Conservation (phyloP, 2,329 filamentous ascomycete species). For the Clarireedia paspali region DNA sequence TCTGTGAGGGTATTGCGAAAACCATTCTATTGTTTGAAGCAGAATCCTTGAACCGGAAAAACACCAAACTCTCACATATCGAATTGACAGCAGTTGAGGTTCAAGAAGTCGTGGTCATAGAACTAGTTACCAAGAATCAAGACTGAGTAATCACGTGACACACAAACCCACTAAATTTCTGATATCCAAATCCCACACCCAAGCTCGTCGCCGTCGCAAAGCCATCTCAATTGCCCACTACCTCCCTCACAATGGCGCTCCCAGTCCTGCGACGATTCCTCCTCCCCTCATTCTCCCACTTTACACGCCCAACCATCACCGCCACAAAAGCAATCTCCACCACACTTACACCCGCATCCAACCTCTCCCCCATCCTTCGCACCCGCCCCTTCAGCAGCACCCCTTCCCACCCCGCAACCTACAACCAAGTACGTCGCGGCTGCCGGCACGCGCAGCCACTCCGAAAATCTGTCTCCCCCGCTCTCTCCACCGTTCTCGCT, state of each 20-base stretch:
- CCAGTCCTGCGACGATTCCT: constrained; percentile 22
- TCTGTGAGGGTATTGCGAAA: no score
- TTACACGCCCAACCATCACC: neutral
- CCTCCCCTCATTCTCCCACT: constrained; percentile 12
- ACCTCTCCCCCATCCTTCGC: constrained; percentile 26
- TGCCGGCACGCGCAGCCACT: constrained; percentile 73
- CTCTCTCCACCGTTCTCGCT: constrained; percentile 58
- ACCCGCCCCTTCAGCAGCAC: constrained; percentile 20
- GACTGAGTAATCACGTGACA: no score
- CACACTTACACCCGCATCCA: constrained; percentile 15
- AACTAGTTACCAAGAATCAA: no score
- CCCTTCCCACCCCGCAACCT: neutral
- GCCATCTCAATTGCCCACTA: neutral
- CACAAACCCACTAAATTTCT: no score
- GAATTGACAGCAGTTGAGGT: neutral
- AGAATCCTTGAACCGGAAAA: no score
- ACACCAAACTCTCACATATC: no score
- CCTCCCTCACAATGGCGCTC: constrained; percentile 18
- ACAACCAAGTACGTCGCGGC: constrained; percentile 35
- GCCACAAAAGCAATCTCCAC: neutral
- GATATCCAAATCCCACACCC: no score
- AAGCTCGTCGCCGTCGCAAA: no score
- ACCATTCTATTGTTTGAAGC: no score
- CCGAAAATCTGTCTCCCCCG: constrained; percentile 82
- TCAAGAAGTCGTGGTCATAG: neutral